Conservation (phyloP, 495 filamentous ascomycete species). For the Cairneyella variabilis region DNA sequence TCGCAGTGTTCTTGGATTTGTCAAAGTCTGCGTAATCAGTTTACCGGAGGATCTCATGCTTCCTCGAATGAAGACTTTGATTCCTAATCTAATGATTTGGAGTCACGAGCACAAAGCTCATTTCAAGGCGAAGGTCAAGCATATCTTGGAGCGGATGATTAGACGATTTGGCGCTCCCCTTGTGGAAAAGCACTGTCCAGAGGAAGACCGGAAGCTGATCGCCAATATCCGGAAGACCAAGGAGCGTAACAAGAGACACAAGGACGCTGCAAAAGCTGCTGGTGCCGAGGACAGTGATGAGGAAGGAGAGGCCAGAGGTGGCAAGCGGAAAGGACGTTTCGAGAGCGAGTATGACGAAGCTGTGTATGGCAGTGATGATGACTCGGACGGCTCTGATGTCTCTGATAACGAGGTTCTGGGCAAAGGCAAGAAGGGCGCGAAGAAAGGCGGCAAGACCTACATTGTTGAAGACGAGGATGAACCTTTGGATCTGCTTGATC, state of each 20-base stretch:
- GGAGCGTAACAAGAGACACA: constrained; percentile 82
- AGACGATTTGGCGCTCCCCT: constrained; percentile 79
- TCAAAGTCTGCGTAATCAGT: constrained; percentile 90
- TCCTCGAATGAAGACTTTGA: constrained; percentile 65
- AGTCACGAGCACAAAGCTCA: constrained; percentile 96
- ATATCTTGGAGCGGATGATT: constrained; percentile 90
- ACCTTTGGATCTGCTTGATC: constrained; percentile 87
- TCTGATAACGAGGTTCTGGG: constrained; percentile 56
- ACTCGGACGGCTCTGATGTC: constrained; percentile 59
- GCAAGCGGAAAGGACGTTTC: constrained; percentile 59
- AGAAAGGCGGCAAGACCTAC: constrained; percentile 64
- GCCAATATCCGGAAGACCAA: constrained; percentile 90
- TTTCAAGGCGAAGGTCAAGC: constrained; percentile 93
- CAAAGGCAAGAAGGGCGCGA: constrained; percentile 41
- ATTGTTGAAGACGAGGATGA: constrained; percentile 92
- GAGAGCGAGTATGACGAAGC: constrained; percentile 94
- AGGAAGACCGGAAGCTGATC: constrained; percentile 84
- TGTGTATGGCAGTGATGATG: constrained; percentile 79
- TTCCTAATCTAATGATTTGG: constrained; percentile 92
- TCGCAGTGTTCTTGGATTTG: constrained; percentile 85
- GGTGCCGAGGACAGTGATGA: constrained; percentile 40
- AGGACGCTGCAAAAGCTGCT: constrained; percentile 57
- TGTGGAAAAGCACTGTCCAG: constrained; percentile 72
- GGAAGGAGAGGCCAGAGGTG: constrained; percentile 31
- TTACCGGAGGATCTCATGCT: constrained; percentile 72